Conservation (phyloP, 495 filamentous ascomycete genomes). For the Tuber umbilicatum region DNA sequence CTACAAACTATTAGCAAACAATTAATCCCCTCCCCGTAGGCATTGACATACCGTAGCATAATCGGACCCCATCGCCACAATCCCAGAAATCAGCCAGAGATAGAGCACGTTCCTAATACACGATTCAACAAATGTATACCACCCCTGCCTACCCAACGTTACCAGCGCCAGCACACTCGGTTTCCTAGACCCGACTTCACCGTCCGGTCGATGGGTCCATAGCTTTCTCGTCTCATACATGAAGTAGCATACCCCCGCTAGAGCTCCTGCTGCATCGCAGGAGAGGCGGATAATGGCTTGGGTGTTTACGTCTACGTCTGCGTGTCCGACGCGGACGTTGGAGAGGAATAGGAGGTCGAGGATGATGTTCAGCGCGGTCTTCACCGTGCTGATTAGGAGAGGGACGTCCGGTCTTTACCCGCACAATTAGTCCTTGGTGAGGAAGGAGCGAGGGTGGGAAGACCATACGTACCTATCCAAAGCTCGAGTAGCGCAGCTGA, state of each 20-base stretch:
- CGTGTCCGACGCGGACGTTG: slow-evolving; percentile 55
- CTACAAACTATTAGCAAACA: not conserved
- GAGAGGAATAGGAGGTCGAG: slow-evolving; percentile 66
- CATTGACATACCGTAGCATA: slow-evolving; percentile 52
- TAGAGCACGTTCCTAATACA: slow-evolving; percentile 63
- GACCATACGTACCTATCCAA: slow-evolving; percentile 50
- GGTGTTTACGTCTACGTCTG: slow-evolving; percentile 40
- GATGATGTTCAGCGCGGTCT: slow-evolving; percentile 61
- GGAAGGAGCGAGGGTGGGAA: not conserved
- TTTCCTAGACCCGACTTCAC: slow-evolving; percentile 21
- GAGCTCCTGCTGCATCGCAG: slow-evolving; percentile 55
- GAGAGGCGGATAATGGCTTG: slow-evolving; percentile 59
- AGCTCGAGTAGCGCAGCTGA: slow-evolving; percentile 57
- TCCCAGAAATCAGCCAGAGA: slow-evolving; percentile 62
- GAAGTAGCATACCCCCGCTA: slow-evolving; percentile 57
- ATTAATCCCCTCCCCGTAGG: not conserved
- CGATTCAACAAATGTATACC: slow-evolving; percentile 58
- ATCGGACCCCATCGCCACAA: slow-evolving; percentile 55
- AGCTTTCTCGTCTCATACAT: slow-evolving; percentile 45
- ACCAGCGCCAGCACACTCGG: slow-evolving; percentile 48
- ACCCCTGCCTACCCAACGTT: slow-evolving; percentile 52
- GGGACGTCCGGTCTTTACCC: slow-evolving; percentile 58
- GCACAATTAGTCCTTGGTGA: not conserved
- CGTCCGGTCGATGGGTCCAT: slow-evolving; percentile 16
- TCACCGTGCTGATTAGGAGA: slow-evolving; percentile 58